These are phyloP conservation scores for Xylaria telfairii DNA, from an alignment of 495 filamentous ascomycete genomes.

Conservation along the genomic window DNA sequence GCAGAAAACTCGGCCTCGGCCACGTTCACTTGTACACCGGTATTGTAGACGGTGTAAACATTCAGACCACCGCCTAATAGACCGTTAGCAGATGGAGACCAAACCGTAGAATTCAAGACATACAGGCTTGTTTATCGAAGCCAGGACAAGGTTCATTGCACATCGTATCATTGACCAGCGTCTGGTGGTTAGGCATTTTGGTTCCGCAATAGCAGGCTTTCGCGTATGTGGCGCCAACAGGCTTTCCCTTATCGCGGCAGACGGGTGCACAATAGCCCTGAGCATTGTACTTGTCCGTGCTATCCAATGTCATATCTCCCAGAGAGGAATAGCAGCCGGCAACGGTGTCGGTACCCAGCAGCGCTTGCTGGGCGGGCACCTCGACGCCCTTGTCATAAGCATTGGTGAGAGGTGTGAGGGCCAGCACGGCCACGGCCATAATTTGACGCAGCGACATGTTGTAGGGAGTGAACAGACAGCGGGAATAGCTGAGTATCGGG, in stretches of 20 bases:
- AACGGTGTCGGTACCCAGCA: slow-evolving; percentile 36
- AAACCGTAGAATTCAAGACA: slow-evolving; percentile 34
- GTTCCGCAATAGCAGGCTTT: slow-evolving; percentile 68
- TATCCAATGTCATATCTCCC: slow-evolving; percentile 31
- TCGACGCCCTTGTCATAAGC: slow-evolving; percentile 26
- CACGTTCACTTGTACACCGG: slow-evolving; percentile 48
- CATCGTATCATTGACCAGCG: slow-evolving; percentile 51
- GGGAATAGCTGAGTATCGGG: neutral
- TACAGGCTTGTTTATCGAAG: slow-evolving; percentile 62
- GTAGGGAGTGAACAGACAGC: neutral
- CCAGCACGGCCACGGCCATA: slow-evolving; percentile 34
- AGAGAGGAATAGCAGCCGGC: slow-evolving; percentile 38
- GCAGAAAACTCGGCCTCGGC: slow-evolving; percentile 34
- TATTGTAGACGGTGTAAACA: slow-evolving; percentile 57
- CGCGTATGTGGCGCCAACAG: slow-evolving; percentile 32
- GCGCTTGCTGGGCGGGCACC: slow-evolving; percentile 24
- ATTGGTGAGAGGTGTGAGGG: slow-evolving; percentile 27
- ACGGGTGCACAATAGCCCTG: slow-evolving; percentile 31
- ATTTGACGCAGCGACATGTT: slow-evolving; percentile 37
- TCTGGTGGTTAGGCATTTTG: slow-evolving; percentile 56
- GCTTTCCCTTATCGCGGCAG: slow-evolving; percentile 26
- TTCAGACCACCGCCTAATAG: slow-evolving; percentile 58
- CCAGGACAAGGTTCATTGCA: slow-evolving; percentile 67
- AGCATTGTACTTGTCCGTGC: slow-evolving; percentile 28
- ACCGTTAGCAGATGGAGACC: slow-evolving; percentile 36